Evolutionary conservation across 176 grass and related monocot species (phyloP).

Genomic region (Oryza punctata): DNA sequence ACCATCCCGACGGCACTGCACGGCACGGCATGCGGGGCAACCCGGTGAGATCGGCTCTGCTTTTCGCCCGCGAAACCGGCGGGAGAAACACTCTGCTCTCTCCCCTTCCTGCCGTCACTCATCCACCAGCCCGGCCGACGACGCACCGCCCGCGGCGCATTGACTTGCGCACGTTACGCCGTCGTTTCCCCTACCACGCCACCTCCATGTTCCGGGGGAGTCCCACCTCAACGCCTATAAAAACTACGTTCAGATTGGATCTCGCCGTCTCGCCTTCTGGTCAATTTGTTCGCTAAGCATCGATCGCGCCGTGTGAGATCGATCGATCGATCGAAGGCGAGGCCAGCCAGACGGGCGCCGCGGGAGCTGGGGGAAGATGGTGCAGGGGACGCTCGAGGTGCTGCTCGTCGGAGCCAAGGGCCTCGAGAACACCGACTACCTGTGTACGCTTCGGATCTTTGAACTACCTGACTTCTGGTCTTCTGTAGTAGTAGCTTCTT

Average conservation of each 20-base stretch:
- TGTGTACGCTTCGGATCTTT: conserved; percentile 43
- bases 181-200: conserved; percentile 8
- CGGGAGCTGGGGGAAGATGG: conserved; percentile 41
- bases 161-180: neutral
- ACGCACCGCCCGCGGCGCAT: neutral
- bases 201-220: conserved; percentile 28
- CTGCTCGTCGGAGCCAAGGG: conserved; percentile 89
- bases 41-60: neutral
- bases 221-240: conserved; percentile 15
- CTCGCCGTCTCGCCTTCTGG: neutral
- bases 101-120: neutral
- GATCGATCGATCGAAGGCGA: neutral
- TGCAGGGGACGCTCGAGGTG: conserved; percentile 74
- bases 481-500: no score
- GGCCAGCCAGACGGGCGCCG: neutral
- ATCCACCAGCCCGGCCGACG: neutral
- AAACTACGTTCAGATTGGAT: conserved; percentile 8
- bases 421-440: conserved; percentile 79
- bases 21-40: no score
- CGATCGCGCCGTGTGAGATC: neutral
- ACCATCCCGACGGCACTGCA: neutral
- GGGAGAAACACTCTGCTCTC: neutral
- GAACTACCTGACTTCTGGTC: no score
- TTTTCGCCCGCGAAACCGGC: neutral
- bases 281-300: neutral